Evolutionary conservation across 768 basidiomycete species (phyloP).

Genomic region (Suillus spraguei): DNA sequence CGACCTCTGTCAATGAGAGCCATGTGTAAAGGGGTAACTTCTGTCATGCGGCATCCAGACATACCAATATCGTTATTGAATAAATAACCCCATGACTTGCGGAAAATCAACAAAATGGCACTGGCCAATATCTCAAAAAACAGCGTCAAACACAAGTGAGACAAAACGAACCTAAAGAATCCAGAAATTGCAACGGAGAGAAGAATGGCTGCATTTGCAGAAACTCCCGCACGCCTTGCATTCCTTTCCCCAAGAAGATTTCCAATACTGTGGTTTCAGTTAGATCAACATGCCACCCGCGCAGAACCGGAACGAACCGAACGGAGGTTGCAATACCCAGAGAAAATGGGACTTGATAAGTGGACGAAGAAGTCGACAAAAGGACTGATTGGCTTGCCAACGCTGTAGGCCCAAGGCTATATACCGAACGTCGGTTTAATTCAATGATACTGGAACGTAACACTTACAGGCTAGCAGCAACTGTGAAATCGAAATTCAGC

Average conservation of each 20-base stretch:
- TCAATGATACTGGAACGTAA: not conserved
- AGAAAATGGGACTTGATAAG: constrained; percentile 84
- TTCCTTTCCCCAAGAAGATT: constrained; percentile 87
- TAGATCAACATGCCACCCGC: not conserved
- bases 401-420: constrained; percentile 73
- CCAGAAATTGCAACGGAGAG: constrained; percentile 62
- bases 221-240: constrained; percentile 67
- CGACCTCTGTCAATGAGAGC: constrained; percentile 22
- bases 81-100: constrained; percentile 69
- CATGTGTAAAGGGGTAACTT: not conserved
- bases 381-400: constrained; percentile 91
- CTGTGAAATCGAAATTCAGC: constrained; percentile 29
- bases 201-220: constrained; percentile 66
- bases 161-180: constrained; percentile 54
- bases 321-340: constrained; percentile 84
- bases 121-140: constrained; percentile 32
- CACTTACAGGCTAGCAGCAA: constrained; percentile 55
- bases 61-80: constrained; percentile 70
- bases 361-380: constrained; percentile 69
- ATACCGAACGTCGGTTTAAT: constrained; percentile 23
- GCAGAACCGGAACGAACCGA: constrained; percentile 46
- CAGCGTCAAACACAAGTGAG: not conserved
- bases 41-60: constrained; percentile 9
- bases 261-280: constrained; percentile 59
- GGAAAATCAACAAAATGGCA: constrained; percentile 57